phyloP scores from a whole-genome alignment of 768 basidiomycete genomes.

The Rhodosporidiobolus odoratus region DNA sequence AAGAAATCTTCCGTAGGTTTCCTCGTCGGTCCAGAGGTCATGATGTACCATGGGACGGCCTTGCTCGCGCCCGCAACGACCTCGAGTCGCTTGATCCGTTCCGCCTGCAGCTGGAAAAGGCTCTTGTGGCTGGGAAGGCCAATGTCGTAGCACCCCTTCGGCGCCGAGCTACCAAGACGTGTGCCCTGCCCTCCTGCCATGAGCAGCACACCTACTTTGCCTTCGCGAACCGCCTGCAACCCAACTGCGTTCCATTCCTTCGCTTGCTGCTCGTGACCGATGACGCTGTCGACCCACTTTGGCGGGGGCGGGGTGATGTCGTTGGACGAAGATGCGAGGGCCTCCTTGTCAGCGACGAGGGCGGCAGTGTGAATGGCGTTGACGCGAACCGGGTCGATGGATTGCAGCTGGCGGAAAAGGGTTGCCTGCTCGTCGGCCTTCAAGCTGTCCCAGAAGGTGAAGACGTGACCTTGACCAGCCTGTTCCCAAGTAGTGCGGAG shows the following conservation, averaged over 20 bases:
- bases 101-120: constrained; percentile 96
- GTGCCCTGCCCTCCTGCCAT: constrained; percentile 99
- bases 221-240: constrained; percentile 68
- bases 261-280: constrained; percentile 56
- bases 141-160: constrained; percentile 98
- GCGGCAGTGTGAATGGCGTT: constrained; percentile 81
- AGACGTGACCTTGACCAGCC: constrained; percentile 73
- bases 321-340: constrained; percentile 49
- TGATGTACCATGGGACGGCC: constrained; percentile 91
- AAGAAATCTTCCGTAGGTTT: constrained; percentile 81
- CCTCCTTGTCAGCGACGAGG: constrained; percentile 59
- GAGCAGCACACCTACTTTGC: constrained; percentile 87
- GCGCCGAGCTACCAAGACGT: constrained; percentile 79
- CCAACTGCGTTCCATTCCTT: constrained; percentile 72
- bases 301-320: constrained; percentile 76
- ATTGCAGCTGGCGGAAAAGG: constrained; percentile 66
- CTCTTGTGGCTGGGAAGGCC: constrained; percentile 86
- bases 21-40: constrained; percentile 96
- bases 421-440: constrained; percentile 58
- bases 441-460: constrained; percentile 77
- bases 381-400: constrained; percentile 81
- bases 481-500: constrained; percentile 24
- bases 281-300: constrained; percentile 62
- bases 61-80: constrained; percentile 53
- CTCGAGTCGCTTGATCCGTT: constrained; percentile 81